These are phyloP conservation scores for Avena atlantica DNA, from an alignment of 176 grass and related monocot genomes.

Conservation along the genomic window DNA sequence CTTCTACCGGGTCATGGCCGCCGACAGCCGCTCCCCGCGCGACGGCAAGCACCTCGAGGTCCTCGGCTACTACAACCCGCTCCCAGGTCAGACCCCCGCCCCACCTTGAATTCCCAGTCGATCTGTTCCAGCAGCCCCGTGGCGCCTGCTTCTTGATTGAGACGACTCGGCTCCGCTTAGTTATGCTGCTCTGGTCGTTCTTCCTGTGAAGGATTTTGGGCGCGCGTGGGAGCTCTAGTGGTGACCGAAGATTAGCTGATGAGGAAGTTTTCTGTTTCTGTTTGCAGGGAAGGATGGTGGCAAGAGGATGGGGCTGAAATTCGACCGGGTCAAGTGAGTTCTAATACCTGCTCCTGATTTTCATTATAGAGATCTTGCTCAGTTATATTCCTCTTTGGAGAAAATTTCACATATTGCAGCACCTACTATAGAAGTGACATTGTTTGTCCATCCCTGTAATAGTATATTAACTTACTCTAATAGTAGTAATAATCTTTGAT, in stretches of 20 bases:
- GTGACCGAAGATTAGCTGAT: conserved; percentile 18
- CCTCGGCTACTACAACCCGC: conserved; percentile 89
- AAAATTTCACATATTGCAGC: background rate
- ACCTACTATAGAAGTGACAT: background rate
- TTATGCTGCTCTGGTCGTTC: background rate
- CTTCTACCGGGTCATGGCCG: conserved; percentile 89
- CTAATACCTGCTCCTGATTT: background rate
- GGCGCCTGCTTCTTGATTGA: background rate
- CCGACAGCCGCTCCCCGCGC: conserved; percentile 73
- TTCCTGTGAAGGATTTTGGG: background rate
- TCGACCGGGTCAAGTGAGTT: conserved; percentile 84
- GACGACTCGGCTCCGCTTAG: background rate
- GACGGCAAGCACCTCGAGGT: conserved; percentile 92
- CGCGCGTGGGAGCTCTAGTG: background rate
- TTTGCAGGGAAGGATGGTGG: conserved; percentile 81
- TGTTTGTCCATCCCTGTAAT: background rate
- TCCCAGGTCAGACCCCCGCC: conserved; percentile 48
- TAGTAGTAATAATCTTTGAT: background rate
- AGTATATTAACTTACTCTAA: too few species aligned
- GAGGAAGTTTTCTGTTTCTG: background rate
- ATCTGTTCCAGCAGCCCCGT: background rate
- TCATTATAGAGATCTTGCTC: background rate
- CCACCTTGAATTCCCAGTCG: background rate
- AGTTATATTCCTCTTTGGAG: background rate
- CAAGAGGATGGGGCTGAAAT: conserved; percentile 88